Conservation (phyloP, 2,329 filamentous ascomycete genomes). For the Arthrobotrys megalospora region DNA sequence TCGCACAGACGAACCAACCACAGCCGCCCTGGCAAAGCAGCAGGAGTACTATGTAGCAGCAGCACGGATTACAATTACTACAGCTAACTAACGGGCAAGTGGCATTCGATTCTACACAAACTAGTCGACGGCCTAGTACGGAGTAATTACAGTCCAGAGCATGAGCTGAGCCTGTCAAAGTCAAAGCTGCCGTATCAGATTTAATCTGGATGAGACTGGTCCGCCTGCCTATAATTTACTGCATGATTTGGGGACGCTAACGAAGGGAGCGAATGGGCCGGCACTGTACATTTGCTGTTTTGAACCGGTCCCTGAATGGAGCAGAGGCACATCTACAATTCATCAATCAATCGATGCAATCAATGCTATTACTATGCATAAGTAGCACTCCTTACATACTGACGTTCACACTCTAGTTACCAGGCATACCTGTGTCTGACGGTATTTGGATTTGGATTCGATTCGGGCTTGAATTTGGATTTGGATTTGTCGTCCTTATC, state of each 20-base stretch:
- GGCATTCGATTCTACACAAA: slow-evolving; percentile 10
- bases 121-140: slow-evolving; percentile 3
- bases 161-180: slow-evolving; percentile 47
- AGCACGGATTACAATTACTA: neutral
- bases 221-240: slow-evolving; percentile 30
- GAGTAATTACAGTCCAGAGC: neutral
- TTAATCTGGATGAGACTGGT: slow-evolving; percentile 56
- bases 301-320: slow-evolving; percentile 12
- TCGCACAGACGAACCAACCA: slow-evolving; percentile 10
- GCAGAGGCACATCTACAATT: neutral
- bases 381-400: too few species aligned
- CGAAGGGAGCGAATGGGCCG: slow-evolving; percentile 12
- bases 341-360: neutral
- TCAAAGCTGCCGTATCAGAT: slow-evolving; percentile 55
- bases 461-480: neutral
- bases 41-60: neutral
- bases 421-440: neutral
- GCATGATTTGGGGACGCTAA: slow-evolving; percentile 19
- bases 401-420: too few species aligned
- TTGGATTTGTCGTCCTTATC: slow-evolving; percentile 27
- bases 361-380: too few species aligned
- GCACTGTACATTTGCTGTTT: slow-evolving; percentile 14
- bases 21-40: neutral
- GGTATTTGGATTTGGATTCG: slow-evolving; percentile 24
- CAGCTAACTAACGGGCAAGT: slow-evolving; percentile 15